phyloP scores from a whole-genome alignment of 805 yeast species.

The Starmerella ratchasimensis region DNA sequence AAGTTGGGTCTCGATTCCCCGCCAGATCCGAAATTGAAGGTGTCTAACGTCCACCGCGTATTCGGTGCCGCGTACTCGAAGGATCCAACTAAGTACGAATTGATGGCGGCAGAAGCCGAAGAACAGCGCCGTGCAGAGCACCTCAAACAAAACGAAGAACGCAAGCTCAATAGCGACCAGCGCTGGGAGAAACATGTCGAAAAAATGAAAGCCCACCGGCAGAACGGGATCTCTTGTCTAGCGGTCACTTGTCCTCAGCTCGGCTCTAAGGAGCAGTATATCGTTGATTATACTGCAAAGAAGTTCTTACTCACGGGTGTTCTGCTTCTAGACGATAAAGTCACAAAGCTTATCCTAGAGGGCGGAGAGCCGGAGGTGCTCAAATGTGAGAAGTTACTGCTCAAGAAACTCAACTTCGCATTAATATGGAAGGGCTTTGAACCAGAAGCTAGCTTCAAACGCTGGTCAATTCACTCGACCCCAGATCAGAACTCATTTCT shows the following conservation, averaged over 20 bases:
- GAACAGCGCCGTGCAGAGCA: slow-evolving; percentile 48
- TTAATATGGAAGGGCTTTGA: slow-evolving; percentile 64
- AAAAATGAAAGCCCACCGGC: slow-evolving; percentile 37
- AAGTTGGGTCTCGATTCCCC: slow-evolving; percentile 72
- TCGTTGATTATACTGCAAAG: slow-evolving; percentile 68
- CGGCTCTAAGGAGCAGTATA: slow-evolving; percentile 56
- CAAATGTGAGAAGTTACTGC: slow-evolving; percentile 52
- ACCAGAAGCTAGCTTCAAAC: slow-evolving; percentile 38
- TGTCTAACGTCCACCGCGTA: slow-evolving; percentile 74
- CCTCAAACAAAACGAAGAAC: slow-evolving; percentile 41
- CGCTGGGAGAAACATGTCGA: slow-evolving; percentile 35
- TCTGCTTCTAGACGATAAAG: slow-evolving; percentile 23
- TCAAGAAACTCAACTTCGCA: slow-evolving; percentile 25
- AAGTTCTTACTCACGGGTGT: slow-evolving; percentile 57
- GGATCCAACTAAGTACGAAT: slow-evolving; percentile 82
- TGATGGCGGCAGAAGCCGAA: slow-evolving; percentile 53
- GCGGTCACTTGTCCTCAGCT: slow-evolving; percentile 43
- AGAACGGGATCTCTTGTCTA: slow-evolving; percentile 39
- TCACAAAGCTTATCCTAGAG: slow-evolving; percentile 54
- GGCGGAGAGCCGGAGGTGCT: slow-evolving; percentile 53
- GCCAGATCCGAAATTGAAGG: slow-evolving; percentile 77
- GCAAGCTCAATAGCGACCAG: slow-evolving; percentile 51
- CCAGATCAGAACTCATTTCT: slow-evolving; percentile 6
- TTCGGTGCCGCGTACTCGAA: slow-evolving; percentile 70
- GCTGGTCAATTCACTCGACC: slow-evolving; percentile 47